Evolutionary conservation across 2,329 filamentous ascomycete genomes (phyloP).

Genomic region (Leptographium lundbergii): DNA sequence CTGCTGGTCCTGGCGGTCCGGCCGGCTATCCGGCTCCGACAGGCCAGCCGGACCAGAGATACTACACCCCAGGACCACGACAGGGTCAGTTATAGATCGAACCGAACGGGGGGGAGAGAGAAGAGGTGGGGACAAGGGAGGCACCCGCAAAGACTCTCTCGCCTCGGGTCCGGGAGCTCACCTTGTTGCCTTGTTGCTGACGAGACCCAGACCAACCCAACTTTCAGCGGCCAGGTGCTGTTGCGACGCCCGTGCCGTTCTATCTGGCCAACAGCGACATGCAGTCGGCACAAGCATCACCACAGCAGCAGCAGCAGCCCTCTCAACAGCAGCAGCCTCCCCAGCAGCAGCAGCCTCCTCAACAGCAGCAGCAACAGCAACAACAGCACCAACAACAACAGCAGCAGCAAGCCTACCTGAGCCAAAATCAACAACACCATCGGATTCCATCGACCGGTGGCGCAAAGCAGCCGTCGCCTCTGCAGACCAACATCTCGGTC

Average conservation of each 20-base stretch:
- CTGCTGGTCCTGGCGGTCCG: background rate
- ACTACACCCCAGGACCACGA: conserved; percentile 48
- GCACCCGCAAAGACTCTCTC: background rate
- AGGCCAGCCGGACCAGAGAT: conserved; percentile 45
- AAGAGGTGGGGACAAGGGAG: background rate
- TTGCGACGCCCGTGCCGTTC: conserved; percentile 49
- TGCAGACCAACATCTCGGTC: conserved; percentile 31
- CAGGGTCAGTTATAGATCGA: conserved; percentile 10
- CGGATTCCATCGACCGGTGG: conserved; percentile 27
- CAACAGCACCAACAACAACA: background rate
- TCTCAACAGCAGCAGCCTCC: background rate
- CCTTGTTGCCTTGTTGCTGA: background rate
- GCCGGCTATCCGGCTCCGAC: conserved; percentile 20
- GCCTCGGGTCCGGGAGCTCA: background rate
- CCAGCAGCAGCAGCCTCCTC: background rate
- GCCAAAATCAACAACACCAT: conserved; percentile 25
- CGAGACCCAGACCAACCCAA: conserved; percentile 21
- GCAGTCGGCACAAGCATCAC: conserved; percentile 24
- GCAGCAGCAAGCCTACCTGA: conserved; percentile 1
- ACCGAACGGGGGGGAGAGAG: background rate
- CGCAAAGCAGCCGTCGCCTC: conserved; percentile 30
- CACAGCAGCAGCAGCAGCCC: background rate
- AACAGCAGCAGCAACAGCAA: background rate
- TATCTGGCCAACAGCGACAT: conserved; percentile 50
- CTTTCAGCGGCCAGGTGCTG: conserved; percentile 40